A percentile compares a stretch with the other conserved stretches of the same genome.
phyloP scores from a whole-genome alignment of 257 asterid species.

The Solanum raphanifolium region DNA sequence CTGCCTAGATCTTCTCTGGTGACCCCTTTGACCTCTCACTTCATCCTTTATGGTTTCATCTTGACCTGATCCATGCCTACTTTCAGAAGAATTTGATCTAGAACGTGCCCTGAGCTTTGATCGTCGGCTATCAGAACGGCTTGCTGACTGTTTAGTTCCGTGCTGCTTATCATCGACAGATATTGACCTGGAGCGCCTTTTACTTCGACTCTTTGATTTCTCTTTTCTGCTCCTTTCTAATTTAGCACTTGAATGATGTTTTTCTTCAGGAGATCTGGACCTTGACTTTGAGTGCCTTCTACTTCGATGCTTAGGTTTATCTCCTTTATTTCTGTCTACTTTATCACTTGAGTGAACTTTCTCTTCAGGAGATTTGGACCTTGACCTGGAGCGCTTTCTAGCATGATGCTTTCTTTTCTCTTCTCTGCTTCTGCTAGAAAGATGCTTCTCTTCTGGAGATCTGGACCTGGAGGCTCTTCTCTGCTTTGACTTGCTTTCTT shows the following conservation, averaged over 20 bases:
- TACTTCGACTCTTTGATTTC: constrained; percentile 40
- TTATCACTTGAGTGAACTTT: constrained; percentile 26
- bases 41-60: constrained; percentile 27
- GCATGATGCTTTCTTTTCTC: constrained; percentile 38
- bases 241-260: constrained; percentile 21
- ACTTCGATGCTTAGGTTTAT: constrained; percentile 35
- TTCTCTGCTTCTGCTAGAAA: constrained; percentile 39
- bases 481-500: constrained; percentile 46
- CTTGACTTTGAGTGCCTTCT: constrained; percentile 43
- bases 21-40: constrained; percentile 24
- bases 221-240: constrained; percentile 37
- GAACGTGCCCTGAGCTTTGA: constrained; percentile 46
- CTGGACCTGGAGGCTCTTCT: constrained; percentile 49
- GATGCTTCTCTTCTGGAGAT: constrained; percentile 49
- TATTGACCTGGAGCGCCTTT: constrained; percentile 33
- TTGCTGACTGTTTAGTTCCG: constrained; percentile 22
- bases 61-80: constrained; percentile 21
- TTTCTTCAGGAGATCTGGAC: constrained; percentile 38
- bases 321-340: constrained; percentile 33
- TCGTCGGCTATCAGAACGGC: constrained; percentile 38
- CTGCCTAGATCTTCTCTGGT: constrained; percentile 6
- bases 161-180: constrained; percentile 17
- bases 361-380: constrained; percentile 53
- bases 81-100: constrained; percentile 47
- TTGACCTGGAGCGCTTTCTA: constrained; percentile 43